Percentiles rank a stretch among this genome's conserved stretches.
Conservation (phyloP, 441 rosid genomes). For the Erodium moschatum region DNA sequence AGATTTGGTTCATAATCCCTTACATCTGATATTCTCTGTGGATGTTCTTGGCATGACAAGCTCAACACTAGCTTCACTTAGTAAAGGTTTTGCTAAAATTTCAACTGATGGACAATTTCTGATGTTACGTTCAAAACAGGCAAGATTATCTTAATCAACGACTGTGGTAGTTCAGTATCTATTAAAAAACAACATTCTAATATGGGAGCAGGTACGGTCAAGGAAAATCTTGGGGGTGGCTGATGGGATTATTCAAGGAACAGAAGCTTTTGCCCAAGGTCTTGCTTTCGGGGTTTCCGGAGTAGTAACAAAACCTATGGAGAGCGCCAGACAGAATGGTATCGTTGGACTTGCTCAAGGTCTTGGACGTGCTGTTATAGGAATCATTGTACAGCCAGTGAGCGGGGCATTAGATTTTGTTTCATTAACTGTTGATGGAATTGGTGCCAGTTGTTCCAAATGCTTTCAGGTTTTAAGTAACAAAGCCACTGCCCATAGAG, state of each 20-base stretch:
- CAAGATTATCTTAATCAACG: constrained; percentile 21
- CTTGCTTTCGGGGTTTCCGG: constrained; percentile 98
- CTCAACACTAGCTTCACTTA: constrained; percentile 89
- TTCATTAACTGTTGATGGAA: constrained; percentile 92
- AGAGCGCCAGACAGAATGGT: constrained; percentile 90
- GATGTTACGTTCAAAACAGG: constrained; percentile 94
- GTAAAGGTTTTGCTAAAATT: constrained; percentile 98
- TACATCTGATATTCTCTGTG: constrained; percentile 84
- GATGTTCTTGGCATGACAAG: constrained; percentile 99
- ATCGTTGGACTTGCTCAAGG: constrained; percentile 93
- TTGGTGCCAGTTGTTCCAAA: constrained; percentile 91
- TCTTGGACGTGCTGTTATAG: constrained; percentile 80
- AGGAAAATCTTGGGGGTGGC: constrained; percentile 95
- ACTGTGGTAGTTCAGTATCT: constrained; percentile 7
- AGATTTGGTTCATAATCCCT: constrained; percentile 95
- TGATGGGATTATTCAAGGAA: constrained; percentile 91
- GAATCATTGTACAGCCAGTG: constrained; percentile 83
- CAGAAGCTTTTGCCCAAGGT: constrained; percentile 99
- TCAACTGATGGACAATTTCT: constrained; percentile 96
- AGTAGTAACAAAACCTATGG: constrained; percentile 87
- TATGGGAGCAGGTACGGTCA: constrained; percentile 61
- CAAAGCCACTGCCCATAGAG: constrained; percentile 57
- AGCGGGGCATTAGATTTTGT: constrained; percentile 96
- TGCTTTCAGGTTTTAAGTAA: constrained; percentile 71
- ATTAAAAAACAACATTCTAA: constrained; percentile 16